Conservation (phyloP, 495 filamentous ascomycete genomes). For the Aspergillus heteromorphus region DNA sequence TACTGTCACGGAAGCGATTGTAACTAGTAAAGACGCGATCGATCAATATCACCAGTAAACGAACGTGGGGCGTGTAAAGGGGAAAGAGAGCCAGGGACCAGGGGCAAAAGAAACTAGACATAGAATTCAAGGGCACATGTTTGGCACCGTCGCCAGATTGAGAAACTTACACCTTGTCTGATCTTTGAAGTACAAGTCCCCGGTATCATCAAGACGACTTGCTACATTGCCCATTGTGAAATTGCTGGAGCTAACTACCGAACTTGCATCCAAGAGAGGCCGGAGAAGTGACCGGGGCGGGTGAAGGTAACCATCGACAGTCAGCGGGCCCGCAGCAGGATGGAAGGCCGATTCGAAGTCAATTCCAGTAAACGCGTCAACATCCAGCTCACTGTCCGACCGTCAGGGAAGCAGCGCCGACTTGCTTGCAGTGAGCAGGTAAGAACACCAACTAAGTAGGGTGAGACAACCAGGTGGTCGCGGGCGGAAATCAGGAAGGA, state of each 20-base stretch:
- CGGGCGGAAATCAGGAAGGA: slow-evolving; percentile 10
- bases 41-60: slow-evolving; percentile 5
- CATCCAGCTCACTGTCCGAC: slow-evolving; percentile 17
- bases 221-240: slow-evolving; percentile 83
- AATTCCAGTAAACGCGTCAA: slow-evolving; percentile 11
- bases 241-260: slow-evolving; percentile 16
- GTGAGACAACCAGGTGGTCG: not conserved
- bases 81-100: not conserved
- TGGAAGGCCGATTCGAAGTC: slow-evolving; percentile 2
- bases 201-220: slow-evolving; percentile 84
- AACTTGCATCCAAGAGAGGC: slow-evolving; percentile 28
- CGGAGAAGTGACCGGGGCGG: slow-evolving; percentile 27
- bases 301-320: slow-evolving; percentile 34
- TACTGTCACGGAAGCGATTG: slow-evolving; percentile 74
- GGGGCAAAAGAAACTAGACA: not conserved
- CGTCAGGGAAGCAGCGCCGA: not conserved
- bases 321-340: slow-evolving; percentile 25
- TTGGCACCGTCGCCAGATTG: not conserved
- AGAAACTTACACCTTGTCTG: slow-evolving; percentile 75
- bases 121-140: not conserved
- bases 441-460: not conserved
- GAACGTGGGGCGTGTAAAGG: not conserved
- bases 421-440: not conserved
- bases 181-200: slow-evolving; percentile 78
- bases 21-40: slow-evolving; percentile 51